These are phyloP conservation scores for Apophysomyces variabilis DNA, from an alignment of 371 early-diverging fungal species.

Conservation along the genomic window DNA sequence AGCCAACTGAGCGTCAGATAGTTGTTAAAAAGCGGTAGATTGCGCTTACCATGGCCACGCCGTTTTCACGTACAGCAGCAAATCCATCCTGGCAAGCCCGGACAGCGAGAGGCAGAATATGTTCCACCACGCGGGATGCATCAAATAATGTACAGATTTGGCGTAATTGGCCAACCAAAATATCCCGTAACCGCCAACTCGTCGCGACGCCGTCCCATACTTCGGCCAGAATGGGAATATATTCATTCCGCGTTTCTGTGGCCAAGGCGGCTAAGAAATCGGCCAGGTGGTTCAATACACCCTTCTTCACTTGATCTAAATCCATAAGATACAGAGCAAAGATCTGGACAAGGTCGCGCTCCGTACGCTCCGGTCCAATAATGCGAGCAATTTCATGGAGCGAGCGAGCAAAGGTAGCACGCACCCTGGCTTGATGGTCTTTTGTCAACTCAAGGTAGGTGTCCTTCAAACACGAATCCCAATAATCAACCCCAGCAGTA, in stretches of 20 bases:
- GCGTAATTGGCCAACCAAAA: constrained; percentile 42
- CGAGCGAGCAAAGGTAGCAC: constrained; percentile 54
- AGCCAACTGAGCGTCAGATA: background rate
- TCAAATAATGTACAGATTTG: constrained; percentile 42
- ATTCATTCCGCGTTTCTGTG: constrained; percentile 38
- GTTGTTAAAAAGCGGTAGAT: background rate
- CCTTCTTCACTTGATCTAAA: constrained; percentile 56
- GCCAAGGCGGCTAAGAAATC: constrained; percentile 52
- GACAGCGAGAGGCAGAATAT: constrained; percentile 47
- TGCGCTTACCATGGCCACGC: constrained; percentile 45
- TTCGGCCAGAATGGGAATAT: constrained; percentile 44
- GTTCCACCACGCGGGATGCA: constrained; percentile 38
- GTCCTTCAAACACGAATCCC: constrained; percentile 45
- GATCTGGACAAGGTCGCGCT: constrained; percentile 53
- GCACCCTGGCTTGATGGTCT: constrained; percentile 50
- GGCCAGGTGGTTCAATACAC: constrained; percentile 51
- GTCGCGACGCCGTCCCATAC: constrained; percentile 54
- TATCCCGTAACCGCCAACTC: constrained; percentile 55
- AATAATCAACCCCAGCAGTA: constrained; percentile 49
- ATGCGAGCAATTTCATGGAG: constrained; percentile 56
- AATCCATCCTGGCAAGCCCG: constrained; percentile 53
- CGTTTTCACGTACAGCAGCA: constrained; percentile 53
- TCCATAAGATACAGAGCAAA: constrained; percentile 57
- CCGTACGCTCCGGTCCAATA: constrained; percentile 55
- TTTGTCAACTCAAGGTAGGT: constrained; percentile 42